Percentiles rank a stretch among this genome's conserved stretches.
Conservation (phyloP, 2,329 filamentous ascomycete genomes). For the Aspergillus uvarum region DNA sequence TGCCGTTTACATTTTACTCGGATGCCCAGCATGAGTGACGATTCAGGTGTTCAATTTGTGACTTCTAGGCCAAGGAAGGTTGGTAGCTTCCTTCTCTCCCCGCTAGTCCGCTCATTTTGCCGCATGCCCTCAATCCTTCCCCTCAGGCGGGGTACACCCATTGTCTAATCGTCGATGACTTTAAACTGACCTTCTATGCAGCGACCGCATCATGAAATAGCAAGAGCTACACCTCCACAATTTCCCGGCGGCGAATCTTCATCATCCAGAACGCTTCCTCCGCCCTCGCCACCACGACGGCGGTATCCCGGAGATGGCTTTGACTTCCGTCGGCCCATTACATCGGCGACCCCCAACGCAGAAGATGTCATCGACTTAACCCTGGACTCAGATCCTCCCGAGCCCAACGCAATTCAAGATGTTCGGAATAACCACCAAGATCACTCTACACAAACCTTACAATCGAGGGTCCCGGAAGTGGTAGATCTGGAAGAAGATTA, state of each 20-base stretch:
- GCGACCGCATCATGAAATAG: constrained; percentile 40
- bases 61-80: constrained; percentile 42
- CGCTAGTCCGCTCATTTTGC: constrained; percentile 8
- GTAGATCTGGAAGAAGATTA: constrained; percentile 43
- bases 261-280: constrained; percentile 23
- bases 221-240: constrained; percentile 29
- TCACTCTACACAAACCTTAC: neutral
- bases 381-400: constrained; percentile 43
- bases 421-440: neutral
- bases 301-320: constrained; percentile 54
- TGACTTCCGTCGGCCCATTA: constrained; percentile 54
- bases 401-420: neutral
- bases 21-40: constrained; percentile 35
- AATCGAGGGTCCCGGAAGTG: constrained; percentile 35
- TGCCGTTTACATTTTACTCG: neutral
- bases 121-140: neutral
- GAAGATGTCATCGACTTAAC: constrained; percentile 50
- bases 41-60: constrained; percentile 38
- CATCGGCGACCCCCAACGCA: constrained; percentile 35
- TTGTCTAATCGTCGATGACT: constrained; percentile 1
- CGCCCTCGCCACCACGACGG: constrained; percentile 31
- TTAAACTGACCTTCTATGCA: constrained; percentile 24
- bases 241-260: constrained; percentile 29
- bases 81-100: constrained; percentile 14
- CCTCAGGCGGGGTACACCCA: constrained; percentile 25